These are phyloP conservation scores for Boletus semigastroideus DNA, from an alignment of 1,284 basidiomycete genomes.

Conservation along the genomic window DNA sequence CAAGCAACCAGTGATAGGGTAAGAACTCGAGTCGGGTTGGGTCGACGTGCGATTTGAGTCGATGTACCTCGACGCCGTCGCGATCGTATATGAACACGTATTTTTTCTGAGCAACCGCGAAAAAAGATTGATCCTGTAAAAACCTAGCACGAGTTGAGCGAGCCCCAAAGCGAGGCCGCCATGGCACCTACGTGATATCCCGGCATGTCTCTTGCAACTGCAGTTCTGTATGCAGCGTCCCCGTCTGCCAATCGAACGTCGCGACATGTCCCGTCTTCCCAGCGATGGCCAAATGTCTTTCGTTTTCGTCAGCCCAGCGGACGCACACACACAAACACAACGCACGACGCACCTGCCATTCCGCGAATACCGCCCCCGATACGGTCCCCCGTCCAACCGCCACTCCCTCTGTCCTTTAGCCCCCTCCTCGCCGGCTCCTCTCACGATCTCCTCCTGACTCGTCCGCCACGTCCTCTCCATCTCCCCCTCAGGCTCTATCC, in stretches of 20 bases:
- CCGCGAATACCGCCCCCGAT: slow-evolving; percentile 80
- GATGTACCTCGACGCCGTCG: slow-evolving; percentile 91
- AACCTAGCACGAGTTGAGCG: slow-evolving; percentile 51
- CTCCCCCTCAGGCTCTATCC: slow-evolving; percentile 19
- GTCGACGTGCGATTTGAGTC: slow-evolving; percentile 83
- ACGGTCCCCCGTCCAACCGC: too few species aligned
- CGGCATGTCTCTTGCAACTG: slow-evolving; percentile 88
- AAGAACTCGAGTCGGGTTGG: slow-evolving; percentile 91
- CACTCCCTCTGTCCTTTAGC: slow-evolving; percentile 71
- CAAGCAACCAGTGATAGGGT: slow-evolving; percentile 95
- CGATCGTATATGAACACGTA: slow-evolving; percentile 97
- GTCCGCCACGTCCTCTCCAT: slow-evolving; percentile 91
- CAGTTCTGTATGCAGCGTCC: slow-evolving; percentile 84
- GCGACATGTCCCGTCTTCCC: slow-evolving; percentile 88
- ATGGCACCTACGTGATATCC: slow-evolving; percentile 76
- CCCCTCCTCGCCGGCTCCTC: slow-evolving; percentile 70
- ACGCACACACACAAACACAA: not conserved
- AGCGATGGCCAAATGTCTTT: slow-evolving; percentile 81
- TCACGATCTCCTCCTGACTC: slow-evolving; percentile 76
- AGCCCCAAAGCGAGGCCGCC: not conserved
- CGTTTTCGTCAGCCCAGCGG: too few species aligned
- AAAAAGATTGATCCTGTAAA: slow-evolving; percentile 90
- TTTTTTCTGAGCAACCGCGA: slow-evolving; percentile 96
- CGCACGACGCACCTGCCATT: slow-evolving; percentile 77
- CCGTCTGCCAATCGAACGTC: slow-evolving; percentile 93